Base-by-base conservation (phyloP, 495 filamentous ascomycete genomes). In the Penicillium diatomitis region DNA sequence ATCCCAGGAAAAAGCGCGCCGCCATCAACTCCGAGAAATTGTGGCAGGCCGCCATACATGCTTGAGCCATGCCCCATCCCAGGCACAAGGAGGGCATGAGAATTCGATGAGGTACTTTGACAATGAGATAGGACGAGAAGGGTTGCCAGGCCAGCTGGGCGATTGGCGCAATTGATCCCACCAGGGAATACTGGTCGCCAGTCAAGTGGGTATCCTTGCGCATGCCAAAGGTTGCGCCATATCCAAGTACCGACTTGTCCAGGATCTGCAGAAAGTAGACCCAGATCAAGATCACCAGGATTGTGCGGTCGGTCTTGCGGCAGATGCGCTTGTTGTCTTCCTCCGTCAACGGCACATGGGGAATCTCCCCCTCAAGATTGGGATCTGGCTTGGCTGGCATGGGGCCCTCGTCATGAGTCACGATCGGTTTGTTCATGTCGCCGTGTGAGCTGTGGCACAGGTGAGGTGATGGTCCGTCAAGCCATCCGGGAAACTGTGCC, bases 61-160 rank as follows among this genome's bases (percentile, higher is more conserved):
- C 54, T 47, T 73, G 69, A 3, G 74, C 65, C 46, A 76, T 61
- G 4, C 73, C 74, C 74, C 74, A 60, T 32, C 80, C 80, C 7
- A 83, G 60, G 8, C 75, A 67, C n/a, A 84, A 57, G 0, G 44
- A 32, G 0, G 82, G 78, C 81, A 84, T 83, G 2, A 86, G 63
- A 36, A 81, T 78, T n/a, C 76, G 72, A 52, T 77, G 80, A 0
- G 80, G 81, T 2, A 86, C 76, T 55, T 80, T 81, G 54, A 85
- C 78, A 56, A 86, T 84, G 32, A 86, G 64, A 42, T 72, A 65
- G 1, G 78, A 79, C 1, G 82, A 83, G 59, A 84, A 78, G 2
- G 81, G 82, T 61, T 84, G 81, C 80, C 78, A 84, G 32, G 65
- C 73, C 42, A 86, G 69, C 62, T 85, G 81, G 7, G 81, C 81